Conservation (phyloP, 1,139 yeast species). For the Candida sanyaensis region DNA sequence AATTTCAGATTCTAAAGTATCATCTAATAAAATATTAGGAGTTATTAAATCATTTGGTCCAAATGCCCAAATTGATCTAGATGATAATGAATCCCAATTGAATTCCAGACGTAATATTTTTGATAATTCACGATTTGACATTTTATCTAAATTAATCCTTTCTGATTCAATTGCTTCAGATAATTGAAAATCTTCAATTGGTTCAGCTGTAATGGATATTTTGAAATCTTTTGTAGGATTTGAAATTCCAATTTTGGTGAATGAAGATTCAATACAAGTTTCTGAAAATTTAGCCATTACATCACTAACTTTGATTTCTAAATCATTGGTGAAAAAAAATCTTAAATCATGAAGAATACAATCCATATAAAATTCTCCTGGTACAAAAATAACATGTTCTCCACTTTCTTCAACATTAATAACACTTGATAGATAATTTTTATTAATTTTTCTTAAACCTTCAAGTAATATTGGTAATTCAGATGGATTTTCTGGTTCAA, state of each 20-base stretch:
- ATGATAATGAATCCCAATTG: conserved; percentile 82
- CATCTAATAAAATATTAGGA: conserved; percentile 68
- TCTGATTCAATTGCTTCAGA: conserved; percentile 60
- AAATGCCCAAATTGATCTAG: conserved; percentile 81
- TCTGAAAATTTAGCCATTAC: conserved; percentile 84
- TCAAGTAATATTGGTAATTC: conserved; percentile 74
- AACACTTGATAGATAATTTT: conserved; percentile 64
- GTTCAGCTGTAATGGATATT: conserved; percentile 79
- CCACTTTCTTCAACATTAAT: conserved; percentile 86
- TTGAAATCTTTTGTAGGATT: conserved; percentile 57
- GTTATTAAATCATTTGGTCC: conserved; percentile 62
- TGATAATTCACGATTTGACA: conserved; percentile 42
- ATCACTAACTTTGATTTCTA: conserved; percentile 81
- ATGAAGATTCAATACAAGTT: conserved; percentile 68
- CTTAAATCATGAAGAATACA: conserved; percentile 80
- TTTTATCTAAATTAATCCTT: conserved; percentile 37
- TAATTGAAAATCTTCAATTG: conserved; percentile 54
- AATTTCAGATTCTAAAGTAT: conserved; percentile 69
- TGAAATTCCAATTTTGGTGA: conserved; percentile 59
- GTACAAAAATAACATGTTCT: conserved; percentile 76
- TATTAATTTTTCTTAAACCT: conserved; percentile 63
- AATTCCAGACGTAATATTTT: conserved; percentile 58
- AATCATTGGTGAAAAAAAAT: conserved; percentile 51
- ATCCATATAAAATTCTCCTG: conserved; percentile 90
- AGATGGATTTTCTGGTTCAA: conserved; percentile 79